These are phyloP conservation scores for Pythium aristosporum DNA, from an alignment of 352 stramenopile species.

Conservation along the genomic window DNA sequence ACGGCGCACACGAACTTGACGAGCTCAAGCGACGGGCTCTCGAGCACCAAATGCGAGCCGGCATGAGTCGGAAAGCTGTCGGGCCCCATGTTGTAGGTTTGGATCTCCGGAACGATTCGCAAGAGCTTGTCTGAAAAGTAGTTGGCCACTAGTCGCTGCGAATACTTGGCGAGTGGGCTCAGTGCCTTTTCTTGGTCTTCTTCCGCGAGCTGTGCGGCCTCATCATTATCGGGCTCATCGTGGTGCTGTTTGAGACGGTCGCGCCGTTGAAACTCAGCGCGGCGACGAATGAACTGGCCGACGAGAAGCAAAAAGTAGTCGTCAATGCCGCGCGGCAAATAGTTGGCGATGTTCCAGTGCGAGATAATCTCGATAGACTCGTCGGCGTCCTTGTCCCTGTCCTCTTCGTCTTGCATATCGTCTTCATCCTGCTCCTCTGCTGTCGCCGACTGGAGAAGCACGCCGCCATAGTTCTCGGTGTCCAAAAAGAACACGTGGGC, in stretches of 20 bases:
- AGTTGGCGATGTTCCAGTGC: conserved; percentile 89
- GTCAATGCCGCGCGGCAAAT: conserved; percentile 79
- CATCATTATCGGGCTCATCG: conserved; percentile 40
- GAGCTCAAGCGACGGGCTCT: conserved; percentile 95
- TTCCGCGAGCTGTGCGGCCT: conserved; percentile 24
- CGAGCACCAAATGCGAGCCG: conserved; percentile 78
- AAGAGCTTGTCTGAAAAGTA: conserved; percentile 84
- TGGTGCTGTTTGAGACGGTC: conserved; percentile 30
- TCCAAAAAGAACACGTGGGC: conserved; percentile 95
- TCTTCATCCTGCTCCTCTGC: conserved; percentile 19
- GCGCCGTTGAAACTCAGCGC: conserved; percentile 56
- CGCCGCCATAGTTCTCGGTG: conserved; percentile 94
- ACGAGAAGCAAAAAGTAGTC: conserved; percentile 90
- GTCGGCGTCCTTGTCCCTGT: conserved; percentile 20
- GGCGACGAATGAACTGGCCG: conserved; percentile 82
- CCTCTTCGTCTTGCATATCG: conserved; percentile 23
- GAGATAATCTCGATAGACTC: conserved; percentile 61
- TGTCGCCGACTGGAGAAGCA: conserved; percentile 65
- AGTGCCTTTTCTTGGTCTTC: conserved; percentile 42
- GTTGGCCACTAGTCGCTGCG: conserved; percentile 60
- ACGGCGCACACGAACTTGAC: conserved; percentile 95
- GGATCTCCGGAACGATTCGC: conserved; percentile 72
- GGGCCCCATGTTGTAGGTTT: conserved; percentile 60
- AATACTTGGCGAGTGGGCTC: conserved; percentile 65
- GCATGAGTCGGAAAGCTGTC: conserved; percentile 82